A percentile compares a stretch with the other conserved stretches of the same genome.
Evolutionary conservation across 208 protist genomes (phyloP).

Genomic region (Trypanosoma cruzi): DNA sequence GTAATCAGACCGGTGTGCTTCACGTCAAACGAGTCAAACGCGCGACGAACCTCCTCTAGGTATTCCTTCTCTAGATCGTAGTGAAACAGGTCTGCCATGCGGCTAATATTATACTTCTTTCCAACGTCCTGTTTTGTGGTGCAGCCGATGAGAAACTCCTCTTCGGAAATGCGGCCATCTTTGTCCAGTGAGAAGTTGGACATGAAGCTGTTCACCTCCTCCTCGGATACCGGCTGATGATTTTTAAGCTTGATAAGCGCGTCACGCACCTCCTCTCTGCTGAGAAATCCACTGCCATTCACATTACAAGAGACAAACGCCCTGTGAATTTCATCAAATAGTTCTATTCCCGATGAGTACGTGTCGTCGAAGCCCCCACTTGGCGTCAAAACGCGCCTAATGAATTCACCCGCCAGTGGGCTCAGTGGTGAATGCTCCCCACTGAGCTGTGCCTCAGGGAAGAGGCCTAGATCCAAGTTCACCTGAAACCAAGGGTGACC

Average conservation of each 20-base stretch:
- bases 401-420: slow-evolving; percentile 53
- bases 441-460: slow-evolving; percentile 41
- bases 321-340: slow-evolving; percentile 57
- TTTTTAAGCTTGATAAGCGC: slow-evolving; percentile 90
- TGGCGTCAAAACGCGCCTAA: slow-evolving; percentile 64
- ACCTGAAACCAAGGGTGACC: slow-evolving; percentile 84
- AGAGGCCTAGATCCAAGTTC: slow-evolving; percentile 64
- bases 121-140: slow-evolving; percentile 72
- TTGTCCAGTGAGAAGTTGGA: slow-evolving; percentile 74
- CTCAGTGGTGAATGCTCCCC: slow-evolving; percentile 28
- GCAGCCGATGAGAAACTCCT: slow-evolving; percentile 87
- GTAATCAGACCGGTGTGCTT: slow-evolving; percentile 83
- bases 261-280: slow-evolving; percentile 81
- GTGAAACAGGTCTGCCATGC: slow-evolving; percentile 84
- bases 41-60: slow-evolving; percentile 63
- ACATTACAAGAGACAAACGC: slow-evolving; percentile 85
- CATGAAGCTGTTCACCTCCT: slow-evolving; percentile 83
- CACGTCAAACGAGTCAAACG: slow-evolving; percentile 84
- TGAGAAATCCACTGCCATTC: slow-evolving; percentile 75
- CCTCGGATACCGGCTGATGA: slow-evolving; percentile 48
- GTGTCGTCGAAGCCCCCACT: slow-evolving; percentile 30
- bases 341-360: slow-evolving; percentile 37
- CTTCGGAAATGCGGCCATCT: slow-evolving; percentile 83
- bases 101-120: slow-evolving; percentile 77
- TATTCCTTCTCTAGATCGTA: slow-evolving; percentile 88